Evolutionary conservation across 805 yeast species (phyloP), one percentile per base, ranked within the genome.

Genomic region (Teunomyces atbi): DNA sequence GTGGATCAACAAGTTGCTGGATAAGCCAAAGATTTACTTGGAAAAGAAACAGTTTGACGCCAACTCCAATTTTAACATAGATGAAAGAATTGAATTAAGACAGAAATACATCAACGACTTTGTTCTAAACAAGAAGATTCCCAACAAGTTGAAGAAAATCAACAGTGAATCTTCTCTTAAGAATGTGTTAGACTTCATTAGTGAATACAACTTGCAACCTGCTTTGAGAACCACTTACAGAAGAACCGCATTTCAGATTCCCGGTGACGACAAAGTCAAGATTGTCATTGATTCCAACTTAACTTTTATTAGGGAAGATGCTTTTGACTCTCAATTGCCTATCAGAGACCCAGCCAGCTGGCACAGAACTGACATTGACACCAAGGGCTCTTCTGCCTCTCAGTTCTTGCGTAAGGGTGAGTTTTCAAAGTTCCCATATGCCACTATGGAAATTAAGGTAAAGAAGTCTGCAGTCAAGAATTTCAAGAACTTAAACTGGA

Each of bases 171-270:
- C 44, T 16, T 42, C 51, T 8, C 46, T 88, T 45, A 74, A 77
- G 35, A 79, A 77, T 44, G 68, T 89, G 44, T 83, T 84, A 59
- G 63, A 69, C 11, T 86, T 83, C 59, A 84, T 92, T 51, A 61
- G 66, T 34, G 81, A 81, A 44, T 76, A 83, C 55, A 77, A 81
- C 49, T 74, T 92, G 52, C 87, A 89, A 66, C 99, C 99, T 11
- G 81, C 88, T 32, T 69, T 94, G 62, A 83, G 98, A 70, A 80
- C 97, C 8, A 80, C 84, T 30, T 89, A 88, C 70, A 87, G 89
- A 35, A 79, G 98, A 66, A 88, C 96, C 5, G 98, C 98, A 2
- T 92, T 94, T 74, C 97, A 92, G 74, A 92, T 92, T 57, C 99
- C 99, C 2, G 97, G 97, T 48, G 98, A 94, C 64, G 95, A 91